These are phyloP conservation scores for Candida nitratophila DNA, from an alignment of 805 yeast genomes.

Conservation along the genomic window DNA sequence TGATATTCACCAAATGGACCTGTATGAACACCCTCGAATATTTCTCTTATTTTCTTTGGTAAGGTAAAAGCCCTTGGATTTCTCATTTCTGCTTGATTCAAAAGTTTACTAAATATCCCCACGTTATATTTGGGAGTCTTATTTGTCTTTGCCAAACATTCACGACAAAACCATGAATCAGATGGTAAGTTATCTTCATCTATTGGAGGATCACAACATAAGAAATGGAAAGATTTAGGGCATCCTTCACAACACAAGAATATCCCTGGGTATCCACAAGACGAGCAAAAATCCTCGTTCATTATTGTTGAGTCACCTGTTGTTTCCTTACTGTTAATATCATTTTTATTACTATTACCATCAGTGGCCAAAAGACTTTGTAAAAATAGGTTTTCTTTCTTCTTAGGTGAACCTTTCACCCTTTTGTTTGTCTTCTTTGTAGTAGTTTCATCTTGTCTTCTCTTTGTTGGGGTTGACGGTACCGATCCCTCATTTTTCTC, in stretches of 20 bases:
- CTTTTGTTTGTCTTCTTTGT: constrained; percentile 6
- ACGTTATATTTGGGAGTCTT: constrained; percentile 16
- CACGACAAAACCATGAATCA: constrained; percentile 84
- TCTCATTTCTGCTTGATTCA: constrained; percentile 48
- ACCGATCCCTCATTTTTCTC: too few relatives aligned
- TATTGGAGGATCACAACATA: constrained; percentile 86
- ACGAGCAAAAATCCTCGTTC: constrained; percentile 87
- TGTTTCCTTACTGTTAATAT: not conserved
- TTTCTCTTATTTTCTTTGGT: constrained; percentile 63
- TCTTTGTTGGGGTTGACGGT: not conserved
- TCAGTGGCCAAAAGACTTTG: constrained; percentile 2
- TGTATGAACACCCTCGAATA: constrained; percentile 64
- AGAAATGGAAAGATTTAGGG: constrained; percentile 85
- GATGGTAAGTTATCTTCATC: constrained; percentile 72
- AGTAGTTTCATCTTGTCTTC: not conserved
- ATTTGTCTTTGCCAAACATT: constrained; percentile 47
- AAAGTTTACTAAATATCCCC: constrained; percentile 49
- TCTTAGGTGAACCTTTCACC: constrained; percentile 15
- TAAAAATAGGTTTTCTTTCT: constrained; percentile 9
- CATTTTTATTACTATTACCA: not conserved
- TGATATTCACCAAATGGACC: constrained; percentile 67
- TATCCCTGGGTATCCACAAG: constrained; percentile 85
- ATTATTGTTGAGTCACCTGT: constrained; percentile 15
- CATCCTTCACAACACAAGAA: constrained; percentile 93
- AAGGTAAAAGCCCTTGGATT: constrained; percentile 64